These are phyloP conservation scores for Zalaria obscura DNA, from an alignment of 2,329 filamentous ascomycete genomes.

Conservation along the genomic window DNA sequence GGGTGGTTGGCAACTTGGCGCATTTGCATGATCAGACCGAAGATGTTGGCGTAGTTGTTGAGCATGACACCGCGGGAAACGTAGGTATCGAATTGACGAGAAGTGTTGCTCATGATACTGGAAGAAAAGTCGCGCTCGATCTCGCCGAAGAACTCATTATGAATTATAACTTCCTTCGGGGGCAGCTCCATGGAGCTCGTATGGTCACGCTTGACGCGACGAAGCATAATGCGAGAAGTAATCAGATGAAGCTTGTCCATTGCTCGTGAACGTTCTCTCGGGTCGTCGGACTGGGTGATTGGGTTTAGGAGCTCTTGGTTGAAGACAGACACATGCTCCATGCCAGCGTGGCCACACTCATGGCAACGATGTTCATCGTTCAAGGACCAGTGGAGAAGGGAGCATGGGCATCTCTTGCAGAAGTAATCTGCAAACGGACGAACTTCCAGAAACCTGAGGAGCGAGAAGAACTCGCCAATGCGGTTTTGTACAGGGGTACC, in stretches of 20 bases:
- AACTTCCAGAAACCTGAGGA: conserved; percentile 82
- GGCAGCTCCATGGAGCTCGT: conserved; percentile 92
- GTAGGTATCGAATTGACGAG: conserved; percentile 87
- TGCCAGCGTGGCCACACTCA: conserved; percentile 51
- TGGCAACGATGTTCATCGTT: conserved; percentile 57
- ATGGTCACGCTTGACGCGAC: conserved; percentile 85
- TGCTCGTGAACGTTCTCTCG: conserved; percentile 48
- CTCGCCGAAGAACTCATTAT: conserved; percentile 92
- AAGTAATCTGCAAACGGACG: conserved; percentile 86
- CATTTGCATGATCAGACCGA: conserved; percentile 98
- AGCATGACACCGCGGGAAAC: conserved; percentile 87
- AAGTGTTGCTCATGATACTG: conserved; percentile 87
- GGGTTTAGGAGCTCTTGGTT: conserved; percentile 92
- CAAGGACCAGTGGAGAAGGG: conserved; percentile 71
- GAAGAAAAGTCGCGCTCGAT: conserved; percentile 90
- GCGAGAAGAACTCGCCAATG: conserved; percentile 92
- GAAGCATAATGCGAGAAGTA: conserved; percentile 88
- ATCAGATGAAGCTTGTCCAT: conserved; percentile 74
- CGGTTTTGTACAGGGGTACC: conserved; percentile 94
- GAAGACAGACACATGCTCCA: conserved; percentile 67
- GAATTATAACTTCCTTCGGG: conserved; percentile 81
- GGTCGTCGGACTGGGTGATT: conserved; percentile 31
- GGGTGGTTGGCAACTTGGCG: conserved; percentile 94
- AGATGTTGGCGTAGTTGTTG: conserved; percentile 97
- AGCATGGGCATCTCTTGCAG: conserved; percentile 75